phyloP scores from a whole-genome alignment of 1,284 basidiomycete species.

The Fomes fomentarius region DNA sequence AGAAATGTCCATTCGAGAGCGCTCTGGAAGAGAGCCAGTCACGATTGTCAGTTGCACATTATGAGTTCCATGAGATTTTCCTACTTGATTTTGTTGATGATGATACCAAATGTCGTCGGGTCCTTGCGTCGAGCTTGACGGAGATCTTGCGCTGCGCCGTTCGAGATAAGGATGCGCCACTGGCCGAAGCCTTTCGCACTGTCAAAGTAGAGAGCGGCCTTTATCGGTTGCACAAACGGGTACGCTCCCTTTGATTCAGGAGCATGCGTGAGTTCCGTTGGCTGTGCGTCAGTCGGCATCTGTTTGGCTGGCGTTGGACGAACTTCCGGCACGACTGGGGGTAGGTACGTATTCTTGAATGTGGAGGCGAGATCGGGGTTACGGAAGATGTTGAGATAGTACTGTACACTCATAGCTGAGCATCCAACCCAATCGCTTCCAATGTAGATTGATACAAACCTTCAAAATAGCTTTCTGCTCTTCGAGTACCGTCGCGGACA shows the following conservation, averaged over 20 bases:
- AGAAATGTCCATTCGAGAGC: conserved; percentile 68
- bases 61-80: conserved; percentile 7
- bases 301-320: neutral
- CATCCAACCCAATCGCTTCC: neutral
- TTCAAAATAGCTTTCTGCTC: conserved; percentile 33
- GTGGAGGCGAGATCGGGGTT: conserved; percentile 9
- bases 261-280: neutral
- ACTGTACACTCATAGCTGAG: too few species aligned
- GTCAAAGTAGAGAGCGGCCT: conserved; percentile 51
- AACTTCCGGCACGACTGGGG: neutral
- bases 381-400: conserved; percentile 29
- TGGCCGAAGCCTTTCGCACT: conserved; percentile 55
- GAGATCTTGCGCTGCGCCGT: conserved; percentile 46
- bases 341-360: conserved; percentile 27
- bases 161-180: conserved; percentile 55
- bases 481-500: conserved; percentile 25
- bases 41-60: neutral
- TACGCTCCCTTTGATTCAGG: conserved; percentile 34
- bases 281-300: neutral
- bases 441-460: conserved; percentile 24
- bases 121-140: conserved; percentile 44
- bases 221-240: conserved; percentile 52
- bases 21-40: conserved; percentile 45
- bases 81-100: conserved; percentile 64
- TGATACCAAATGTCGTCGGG: conserved; percentile 45